These are phyloP conservation scores for Neofusicoccum laricinum DNA, from an alignment of 2,329 filamentous ascomycete genomes.

Conservation along the genomic window DNA sequence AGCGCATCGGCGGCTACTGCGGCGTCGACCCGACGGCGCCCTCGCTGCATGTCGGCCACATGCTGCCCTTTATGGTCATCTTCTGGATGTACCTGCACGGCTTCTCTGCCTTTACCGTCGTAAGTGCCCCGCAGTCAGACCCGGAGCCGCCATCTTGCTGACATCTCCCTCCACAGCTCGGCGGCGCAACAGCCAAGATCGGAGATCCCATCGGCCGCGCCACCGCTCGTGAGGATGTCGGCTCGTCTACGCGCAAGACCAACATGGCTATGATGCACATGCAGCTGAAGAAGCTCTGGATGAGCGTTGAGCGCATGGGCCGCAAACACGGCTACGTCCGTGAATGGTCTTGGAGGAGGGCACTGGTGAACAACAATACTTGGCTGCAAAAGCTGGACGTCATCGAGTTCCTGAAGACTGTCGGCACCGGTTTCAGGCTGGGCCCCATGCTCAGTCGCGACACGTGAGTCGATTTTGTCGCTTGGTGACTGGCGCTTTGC, in stretches of 20 bases:
- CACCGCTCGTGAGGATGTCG: constrained; percentile 56
- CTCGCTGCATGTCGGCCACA: constrained; percentile 76
- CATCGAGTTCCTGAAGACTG: constrained; percentile 69
- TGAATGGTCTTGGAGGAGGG: constrained; percentile 64
- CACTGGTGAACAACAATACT: constrained; percentile 73
- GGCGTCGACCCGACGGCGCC: constrained; percentile 79
- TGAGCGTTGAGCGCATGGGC: constrained; percentile 66
- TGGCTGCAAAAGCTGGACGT: constrained; percentile 76
- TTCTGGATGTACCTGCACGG: constrained; percentile 83
- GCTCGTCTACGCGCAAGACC: constrained; percentile 52
- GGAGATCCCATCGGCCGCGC: constrained; percentile 75
- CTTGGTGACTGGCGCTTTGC: background rate
- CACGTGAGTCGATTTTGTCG: constrained; percentile 58
- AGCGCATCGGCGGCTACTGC: constrained; percentile 71
- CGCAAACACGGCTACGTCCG: constrained; percentile 62
- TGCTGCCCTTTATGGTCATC: constrained; percentile 77
- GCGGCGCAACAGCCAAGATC: constrained; percentile 72
- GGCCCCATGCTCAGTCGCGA: constrained; percentile 87
- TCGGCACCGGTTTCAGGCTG: constrained; percentile 72
- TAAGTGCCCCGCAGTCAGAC: no score
- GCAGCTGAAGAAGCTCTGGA: constrained; percentile 71
- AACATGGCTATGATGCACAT: constrained; percentile 68
- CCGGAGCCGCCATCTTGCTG: no score
- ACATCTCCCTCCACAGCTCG: constrained; percentile 41
- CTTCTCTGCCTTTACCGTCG: constrained; percentile 62